Evolutionary conservation across 805 yeast species (phyloP), one percentile per base, ranked within the genome.

Genomic region (Candida ponderosae): DNA sequence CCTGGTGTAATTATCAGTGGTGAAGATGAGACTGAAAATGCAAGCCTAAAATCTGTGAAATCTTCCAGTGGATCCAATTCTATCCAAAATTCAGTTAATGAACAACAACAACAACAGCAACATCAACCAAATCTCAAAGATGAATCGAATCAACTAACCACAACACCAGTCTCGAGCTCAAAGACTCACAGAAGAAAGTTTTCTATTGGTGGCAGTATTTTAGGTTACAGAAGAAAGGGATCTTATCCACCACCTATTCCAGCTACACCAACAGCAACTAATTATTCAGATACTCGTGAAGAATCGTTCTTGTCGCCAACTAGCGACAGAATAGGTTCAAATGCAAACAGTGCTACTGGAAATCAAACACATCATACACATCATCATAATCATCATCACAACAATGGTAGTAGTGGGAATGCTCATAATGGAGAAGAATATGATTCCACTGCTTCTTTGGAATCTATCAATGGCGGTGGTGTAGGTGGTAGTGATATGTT

Each of bases 381-480:
- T 29, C 11, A 13, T 8, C 11, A n/a, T n/a, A n/a, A n/a, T n/a
- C n/a, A n/a, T n/a, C n/a, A n/a, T n/a, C n/a, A n/a, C n/a, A 16
- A 69, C 31, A 58, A 61, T 35, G 58, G 61, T 18, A 50, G 48
- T 33, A 55, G 50, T 36, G 50, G 33, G 4, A 27, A 18, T 33
- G 43, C 43, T 28, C 40, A 40, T 4, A 42, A 51, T 10, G 58
- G 42, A 40, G 53, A 47, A 40, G 68, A 49, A 53, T 63, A 62
- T 53, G 63, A 59, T 24, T 56, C 64, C 29, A 64, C 69, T 6
- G 65, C 66, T 16, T 74, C 74, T 4, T 72, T 74, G 44, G 81
- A 79, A n/a, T 84, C 81, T 44, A 75, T 79, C 45, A 79, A 71
- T 45, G 76, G 71, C 9, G 62, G 64, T 41, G 76, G 72, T 11